Conservation (phyloP, 2,329 filamentous ascomycete species). For the Aspergillus fischeri region DNA sequence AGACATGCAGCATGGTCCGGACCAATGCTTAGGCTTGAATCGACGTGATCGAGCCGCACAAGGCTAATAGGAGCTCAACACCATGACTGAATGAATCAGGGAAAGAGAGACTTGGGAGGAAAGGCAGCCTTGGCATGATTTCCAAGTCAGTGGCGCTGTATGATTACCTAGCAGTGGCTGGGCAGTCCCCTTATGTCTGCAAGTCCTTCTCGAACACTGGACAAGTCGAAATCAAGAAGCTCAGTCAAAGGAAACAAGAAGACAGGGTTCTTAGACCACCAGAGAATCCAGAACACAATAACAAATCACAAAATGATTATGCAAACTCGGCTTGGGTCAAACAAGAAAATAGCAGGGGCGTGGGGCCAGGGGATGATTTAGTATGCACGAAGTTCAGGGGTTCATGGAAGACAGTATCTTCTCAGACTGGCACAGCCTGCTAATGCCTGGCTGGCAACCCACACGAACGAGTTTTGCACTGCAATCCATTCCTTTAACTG, state of each 20-base stretch:
- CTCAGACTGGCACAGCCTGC: slow-evolving; percentile 2
- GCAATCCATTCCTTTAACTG: slow-evolving; percentile 5
- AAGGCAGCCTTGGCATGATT: background rate
- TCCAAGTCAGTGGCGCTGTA: background rate
- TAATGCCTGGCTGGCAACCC: slow-evolving; percentile 5
- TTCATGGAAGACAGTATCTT: slow-evolving; percentile 9
- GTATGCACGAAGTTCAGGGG: slow-evolving; percentile 21
- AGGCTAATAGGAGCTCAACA: background rate
- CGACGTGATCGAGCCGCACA: background rate
- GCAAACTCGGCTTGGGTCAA: slow-evolving; percentile 2
- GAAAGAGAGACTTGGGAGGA: background rate
- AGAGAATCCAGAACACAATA: background rate
- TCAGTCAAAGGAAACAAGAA: background rate
- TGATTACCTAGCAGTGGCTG: background rate
- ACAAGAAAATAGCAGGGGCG: slow-evolving; percentile 6
- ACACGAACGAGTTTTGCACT: slow-evolving; percentile 5
- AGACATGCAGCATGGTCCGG: background rate
- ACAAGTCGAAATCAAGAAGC: background rate
- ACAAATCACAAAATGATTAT: background rate
- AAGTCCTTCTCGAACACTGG: background rate
- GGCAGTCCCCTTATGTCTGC: background rate
- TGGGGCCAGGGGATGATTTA: slow-evolving; percentile 10
- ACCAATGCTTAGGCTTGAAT: background rate
- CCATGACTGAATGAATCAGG: background rate
- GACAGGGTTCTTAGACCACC: background rate